Evolutionary conservation across 345 rosid genomes (phyloP), one percentile per base, ranked within the genome.

Genomic region (Leavenworthia alabamica): DNA sequence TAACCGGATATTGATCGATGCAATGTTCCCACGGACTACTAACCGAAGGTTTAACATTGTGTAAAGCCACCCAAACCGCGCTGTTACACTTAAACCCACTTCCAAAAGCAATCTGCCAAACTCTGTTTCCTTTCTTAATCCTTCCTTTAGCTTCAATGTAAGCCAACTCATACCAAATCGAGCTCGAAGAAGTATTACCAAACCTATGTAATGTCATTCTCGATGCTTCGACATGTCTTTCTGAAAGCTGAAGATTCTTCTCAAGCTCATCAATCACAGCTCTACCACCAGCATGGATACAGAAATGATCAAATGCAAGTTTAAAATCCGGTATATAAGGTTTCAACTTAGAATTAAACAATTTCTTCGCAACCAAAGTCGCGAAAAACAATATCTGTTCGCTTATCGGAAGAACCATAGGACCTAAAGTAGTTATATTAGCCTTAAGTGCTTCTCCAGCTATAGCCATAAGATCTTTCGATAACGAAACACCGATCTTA

Each of bases 181-280:
- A 90, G 73, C 97, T 87, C 0, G 97, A 90, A 0, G 96, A 85
- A 7, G 94, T 89, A 83, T 89, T 89, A 4, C 96, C 94, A 43
- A 89, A 89, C 19, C 94, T 77, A 59, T 87, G 93, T 44, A 90
- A 72, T 1, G 97, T 81, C 97, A 90, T 90, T 9, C 97, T 66
- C 8, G 97, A 90, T 1, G 96, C 90, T 71, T 90, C 97, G 2
- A 77, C 87, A 27, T 87, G 94, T 10, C 16, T 51, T 1, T 77
- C 80, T 2, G 79, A 81, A 52, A 90, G 97, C 78, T 90, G 87
- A 71, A 90, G 64, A 50, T 88, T 90, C 86, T 90, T 90, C 84
- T 90, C 94, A 4, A 87, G 96, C 80, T 90, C 96, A 37, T 90
- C 97, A 27, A 90, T 87, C 79, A 90, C 89, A 10, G 90, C 97